Conservation (phyloP, 441 rosid species). For the Omphalea diandra region DNA sequence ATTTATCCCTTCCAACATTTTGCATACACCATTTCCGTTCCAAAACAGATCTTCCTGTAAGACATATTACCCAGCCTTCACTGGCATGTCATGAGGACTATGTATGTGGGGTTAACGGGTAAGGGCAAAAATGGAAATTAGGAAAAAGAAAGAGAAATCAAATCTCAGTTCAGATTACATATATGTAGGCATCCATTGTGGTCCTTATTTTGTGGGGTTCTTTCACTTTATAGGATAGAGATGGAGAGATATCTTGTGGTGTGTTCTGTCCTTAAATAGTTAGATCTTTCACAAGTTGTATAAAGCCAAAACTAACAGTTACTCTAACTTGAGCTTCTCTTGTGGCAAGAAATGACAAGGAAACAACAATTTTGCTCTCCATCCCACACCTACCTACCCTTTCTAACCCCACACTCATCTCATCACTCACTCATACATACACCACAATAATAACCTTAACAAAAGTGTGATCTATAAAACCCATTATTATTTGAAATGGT, state of each 20-base stretch:
- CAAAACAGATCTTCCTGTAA: background rate
- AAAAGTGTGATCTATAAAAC: no score
- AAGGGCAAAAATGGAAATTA: constrained; percentile 37
- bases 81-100: constrained; percentile 5
- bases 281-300: constrained; percentile 51
- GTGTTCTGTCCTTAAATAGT: constrained; percentile 40
- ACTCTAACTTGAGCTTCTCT: constrained; percentile 34
- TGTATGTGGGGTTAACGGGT: constrained; percentile 6
- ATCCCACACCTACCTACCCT: no score
- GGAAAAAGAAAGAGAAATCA: constrained; percentile 21
- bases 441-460: no score
- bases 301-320: constrained; percentile 59
- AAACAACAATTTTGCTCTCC: background rate
- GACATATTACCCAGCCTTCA: constrained; percentile 2
- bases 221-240: constrained; percentile 2
- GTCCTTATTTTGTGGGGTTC: constrained; percentile 33
- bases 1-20: constrained; percentile 20
- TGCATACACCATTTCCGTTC: constrained; percentile 13
- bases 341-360: background rate
- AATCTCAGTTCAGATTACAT: constrained; percentile 73
- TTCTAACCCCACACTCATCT: no score
- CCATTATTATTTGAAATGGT: no score
- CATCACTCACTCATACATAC: no score
- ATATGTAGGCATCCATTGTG: constrained; percentile 24
- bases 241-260: constrained; percentile 18